Conservation (phyloP, 305 asterid species). For the Fraxinus sp. region DNA sequence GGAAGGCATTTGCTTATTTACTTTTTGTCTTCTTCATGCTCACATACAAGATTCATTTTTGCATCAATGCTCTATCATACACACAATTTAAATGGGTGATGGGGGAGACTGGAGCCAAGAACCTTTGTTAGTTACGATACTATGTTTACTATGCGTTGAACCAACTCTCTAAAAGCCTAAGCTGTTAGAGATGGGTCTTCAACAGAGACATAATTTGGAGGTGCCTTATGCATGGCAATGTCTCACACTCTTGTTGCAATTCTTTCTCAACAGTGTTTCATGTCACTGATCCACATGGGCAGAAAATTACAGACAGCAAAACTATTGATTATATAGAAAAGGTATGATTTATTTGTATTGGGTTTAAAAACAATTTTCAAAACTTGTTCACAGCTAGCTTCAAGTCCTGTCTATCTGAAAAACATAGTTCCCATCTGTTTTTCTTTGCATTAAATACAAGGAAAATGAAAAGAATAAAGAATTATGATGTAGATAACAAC, state of each 20-base stretch:
- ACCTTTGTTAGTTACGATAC: not conserved
- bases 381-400: not conserved
- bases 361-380: not conserved
- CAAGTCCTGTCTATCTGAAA: not conserved
- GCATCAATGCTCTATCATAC: not conserved
- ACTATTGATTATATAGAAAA: conserved; percentile 80
- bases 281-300: conserved; percentile 90
- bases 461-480: not conserved
- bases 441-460: not conserved
- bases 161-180: not conserved
- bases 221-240: conserved; percentile 1
- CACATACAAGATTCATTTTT: not conserved
- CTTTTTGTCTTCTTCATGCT: not conserved
- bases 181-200: not conserved
- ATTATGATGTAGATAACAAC: not conserved
- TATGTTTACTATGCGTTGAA: not conserved
- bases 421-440: not conserved
- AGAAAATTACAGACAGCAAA: conserved; percentile 62
- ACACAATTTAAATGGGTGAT: not conserved
- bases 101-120: not conserved
- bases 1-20: not conserved
- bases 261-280: conserved; percentile 70
- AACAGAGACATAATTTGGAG: not conserved
- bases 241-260: not conserved
- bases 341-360: conserved; percentile 38